A percentile compares a stretch with the other conserved stretches of the same genome.
These are phyloP conservation scores for Diaporthe nobilis DNA, from an alignment of 2,329 filamentous ascomycete species.

Conservation along the genomic window DNA sequence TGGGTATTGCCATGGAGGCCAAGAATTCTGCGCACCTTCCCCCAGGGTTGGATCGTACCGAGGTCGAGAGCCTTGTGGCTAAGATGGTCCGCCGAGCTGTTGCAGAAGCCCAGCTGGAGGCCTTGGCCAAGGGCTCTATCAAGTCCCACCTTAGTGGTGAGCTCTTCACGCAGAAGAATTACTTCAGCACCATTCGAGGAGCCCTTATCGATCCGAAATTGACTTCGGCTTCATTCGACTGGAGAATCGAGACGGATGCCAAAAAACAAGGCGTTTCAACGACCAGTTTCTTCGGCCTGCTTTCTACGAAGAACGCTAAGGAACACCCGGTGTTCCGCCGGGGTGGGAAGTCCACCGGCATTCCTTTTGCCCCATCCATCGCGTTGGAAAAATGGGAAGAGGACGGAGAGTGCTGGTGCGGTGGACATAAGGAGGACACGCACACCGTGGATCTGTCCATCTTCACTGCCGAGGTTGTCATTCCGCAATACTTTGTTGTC, in stretches of 20 bases:
- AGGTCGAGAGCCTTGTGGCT: constrained; percentile 59
- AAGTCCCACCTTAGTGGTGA: constrained; percentile 58
- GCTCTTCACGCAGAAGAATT: constrained; percentile 76
- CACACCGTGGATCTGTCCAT: constrained; percentile 77
- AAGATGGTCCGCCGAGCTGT: constrained; percentile 60
- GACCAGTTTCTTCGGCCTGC: constrained; percentile 42
- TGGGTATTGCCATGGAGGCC: constrained; percentile 50
- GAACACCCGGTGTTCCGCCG: constrained; percentile 44
- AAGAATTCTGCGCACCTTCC: constrained; percentile 46
- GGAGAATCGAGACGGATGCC: constrained; percentile 45
- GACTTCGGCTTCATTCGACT: constrained; percentile 72
- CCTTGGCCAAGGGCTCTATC: constrained; percentile 62
- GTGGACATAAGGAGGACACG: constrained; percentile 61
- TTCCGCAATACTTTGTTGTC: constrained; percentile 78
- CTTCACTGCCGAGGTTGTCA: constrained; percentile 68
- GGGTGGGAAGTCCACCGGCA: constrained; percentile 43
- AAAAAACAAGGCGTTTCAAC: constrained; percentile 44
- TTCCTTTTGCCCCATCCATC: constrained; percentile 57
- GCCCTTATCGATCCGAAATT: constrained; percentile 72
- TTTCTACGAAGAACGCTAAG: constrained; percentile 40
- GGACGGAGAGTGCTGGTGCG: constrained; percentile 91
- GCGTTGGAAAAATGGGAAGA: constrained; percentile 82
- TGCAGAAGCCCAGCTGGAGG: constrained; percentile 61
- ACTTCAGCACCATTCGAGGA: constrained; percentile 76
- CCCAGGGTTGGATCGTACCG: constrained; percentile 54